These are phyloP conservation scores for Persicaria maculosa DNA, from an alignment of 148 eudicot species.

Conservation along the genomic window DNA sequence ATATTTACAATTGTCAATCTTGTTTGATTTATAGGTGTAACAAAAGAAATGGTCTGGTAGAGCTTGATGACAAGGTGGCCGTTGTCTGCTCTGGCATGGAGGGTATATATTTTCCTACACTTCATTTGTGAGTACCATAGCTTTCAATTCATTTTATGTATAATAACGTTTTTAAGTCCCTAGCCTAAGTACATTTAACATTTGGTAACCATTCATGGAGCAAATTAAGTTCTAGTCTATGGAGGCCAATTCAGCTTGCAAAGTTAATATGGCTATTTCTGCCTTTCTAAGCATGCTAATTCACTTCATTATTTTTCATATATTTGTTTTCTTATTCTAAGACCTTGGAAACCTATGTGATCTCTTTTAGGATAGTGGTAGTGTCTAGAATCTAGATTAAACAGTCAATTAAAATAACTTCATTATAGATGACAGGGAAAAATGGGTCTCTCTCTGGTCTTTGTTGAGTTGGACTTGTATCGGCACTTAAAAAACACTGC, in stretches of 20 bases:
- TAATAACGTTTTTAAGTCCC: not conserved
- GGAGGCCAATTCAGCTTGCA: not conserved
- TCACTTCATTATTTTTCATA: conserved; percentile 1
- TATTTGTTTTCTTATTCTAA: not conserved
- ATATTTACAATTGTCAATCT: not conserved
- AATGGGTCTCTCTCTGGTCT: too few relatives aligned
- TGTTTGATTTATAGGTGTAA: conserved; percentile 25
- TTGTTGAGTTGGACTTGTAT: too few relatives aligned
- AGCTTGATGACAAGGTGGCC: conserved; percentile 60
- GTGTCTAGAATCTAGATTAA: not conserved
- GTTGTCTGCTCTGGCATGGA: conserved; percentile 72
- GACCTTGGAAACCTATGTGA: not conserved
- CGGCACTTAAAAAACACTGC: too few relatives aligned
- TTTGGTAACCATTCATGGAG: not conserved
- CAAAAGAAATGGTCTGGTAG: conserved; percentile 32
- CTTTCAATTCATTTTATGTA: not conserved
- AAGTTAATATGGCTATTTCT: not conserved
- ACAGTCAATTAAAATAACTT: too few relatives aligned
- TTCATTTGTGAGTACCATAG: conserved; percentile 54
- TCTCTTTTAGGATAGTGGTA: not conserved
- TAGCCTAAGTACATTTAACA: not conserved
- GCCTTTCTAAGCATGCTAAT: not conserved
- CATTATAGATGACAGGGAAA: too few relatives aligned
- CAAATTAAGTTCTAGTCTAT: not conserved
- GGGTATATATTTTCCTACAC: conserved; percentile 66